Evolutionary conservation across 78 protist species (phyloP), one percentile per base, ranked within the genome.

Genomic region (Creolimax fragrantissima): DNA sequence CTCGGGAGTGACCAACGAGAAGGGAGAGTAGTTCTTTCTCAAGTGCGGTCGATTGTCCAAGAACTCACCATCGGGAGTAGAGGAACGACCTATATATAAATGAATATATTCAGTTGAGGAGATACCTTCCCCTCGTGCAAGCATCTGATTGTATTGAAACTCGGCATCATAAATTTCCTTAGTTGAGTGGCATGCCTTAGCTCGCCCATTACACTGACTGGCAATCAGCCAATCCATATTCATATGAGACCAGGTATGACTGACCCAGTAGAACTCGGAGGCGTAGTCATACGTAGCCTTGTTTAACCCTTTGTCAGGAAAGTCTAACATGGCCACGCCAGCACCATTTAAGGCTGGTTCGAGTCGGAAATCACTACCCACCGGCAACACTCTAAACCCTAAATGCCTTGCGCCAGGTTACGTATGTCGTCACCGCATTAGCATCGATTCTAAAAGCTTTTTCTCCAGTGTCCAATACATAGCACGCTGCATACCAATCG

Each of bases 221-320:
- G n/a, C 47, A 6, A 43, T 35, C 67, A 88, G 67, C 47, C 90
- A 88, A 32, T 88, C 47, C 37, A 88, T 6, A 36, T 45, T 88
- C 44, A 35, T 7, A 36, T 88, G 90, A 6, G 90, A 45, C 47
- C 67, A 88, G 37, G 90, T 88, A 74, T 88, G 90, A n/a, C 81
- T 43, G 7, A 88, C 90, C 90, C 90, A 88, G 45, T 88, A 2
- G 44, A 88, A 88, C 7, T 88, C 90, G 45, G 36, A 35, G 5
- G 44, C 11, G 7, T 45, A 88, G 24, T 5, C 5, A 2, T 6
- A 32, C 5, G 90, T 45, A 41, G 67, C 67, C 1, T 43, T 74
- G 7, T 45, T 88, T 6, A 88, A 32, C 36, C 43, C 5, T 5
- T 5, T 88, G 7, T n/a, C 86, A 58, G 11, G 11, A 58, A 32